phyloP scores from a whole-genome alignment of 148 eudicot genomes.

The Rhododendron henanense region DNA sequence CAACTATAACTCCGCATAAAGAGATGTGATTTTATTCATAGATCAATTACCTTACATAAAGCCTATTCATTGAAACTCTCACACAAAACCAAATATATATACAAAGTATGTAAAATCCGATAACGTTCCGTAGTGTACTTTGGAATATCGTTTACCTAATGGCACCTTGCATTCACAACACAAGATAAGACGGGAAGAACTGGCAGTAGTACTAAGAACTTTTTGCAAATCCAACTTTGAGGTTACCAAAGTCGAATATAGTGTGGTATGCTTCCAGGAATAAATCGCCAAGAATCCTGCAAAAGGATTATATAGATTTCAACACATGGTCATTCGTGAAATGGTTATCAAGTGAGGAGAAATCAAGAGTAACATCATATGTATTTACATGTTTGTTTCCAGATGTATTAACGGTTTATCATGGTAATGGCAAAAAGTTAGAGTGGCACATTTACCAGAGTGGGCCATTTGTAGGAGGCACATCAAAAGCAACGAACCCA shows the following conservation, averaged over 20 bases:
- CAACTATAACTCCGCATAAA: background rate
- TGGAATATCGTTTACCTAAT: background rate
- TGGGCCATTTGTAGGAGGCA: constrained; percentile 42
- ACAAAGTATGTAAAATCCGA: background rate
- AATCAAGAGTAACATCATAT: background rate
- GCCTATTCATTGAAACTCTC: background rate
- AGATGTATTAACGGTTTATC: background rate
- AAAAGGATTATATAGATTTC: background rate
- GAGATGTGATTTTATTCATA: background rate
- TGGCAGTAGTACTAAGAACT: background rate
- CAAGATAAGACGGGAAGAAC: background rate
- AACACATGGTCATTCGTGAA: background rate
- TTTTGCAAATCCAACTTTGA: constrained; percentile 38
- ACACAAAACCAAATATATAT: background rate
- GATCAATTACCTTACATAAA: background rate
- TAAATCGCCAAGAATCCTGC: constrained; percentile 46
- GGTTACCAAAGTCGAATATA: constrained; percentile 41
- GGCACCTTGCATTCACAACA: background rate
- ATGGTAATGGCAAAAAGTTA: background rate
- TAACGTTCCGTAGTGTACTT: too few relatives aligned
- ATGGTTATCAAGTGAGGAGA: background rate
- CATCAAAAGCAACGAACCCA: constrained; percentile 46
- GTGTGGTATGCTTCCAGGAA: constrained; percentile 53
- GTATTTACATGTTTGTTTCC: background rate
- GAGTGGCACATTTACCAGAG: constrained; percentile 36